phyloP scores from a whole-genome alignment of 768 basidiomycete species.

The Leccinellum rugosiceps region DNA sequence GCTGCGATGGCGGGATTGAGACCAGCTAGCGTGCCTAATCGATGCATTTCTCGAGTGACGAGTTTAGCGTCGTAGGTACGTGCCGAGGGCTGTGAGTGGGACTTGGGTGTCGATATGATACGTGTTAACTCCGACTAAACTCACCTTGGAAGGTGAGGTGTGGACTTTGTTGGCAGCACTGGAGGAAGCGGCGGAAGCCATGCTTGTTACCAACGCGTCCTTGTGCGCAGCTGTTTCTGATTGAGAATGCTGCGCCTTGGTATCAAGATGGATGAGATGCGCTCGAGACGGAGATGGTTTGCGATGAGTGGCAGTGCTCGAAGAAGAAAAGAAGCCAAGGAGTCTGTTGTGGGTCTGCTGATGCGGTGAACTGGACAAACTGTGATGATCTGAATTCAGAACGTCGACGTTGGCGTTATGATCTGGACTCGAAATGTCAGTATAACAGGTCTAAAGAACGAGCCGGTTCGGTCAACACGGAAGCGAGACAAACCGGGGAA shows the following conservation, averaged over 20 bases:
- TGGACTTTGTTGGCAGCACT: constrained; percentile 25
- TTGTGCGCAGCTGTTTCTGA: constrained; percentile 31
- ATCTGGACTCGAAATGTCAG: constrained; percentile 16
- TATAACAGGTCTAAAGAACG: constrained; percentile 1
- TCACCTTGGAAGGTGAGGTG: constrained; percentile 36
- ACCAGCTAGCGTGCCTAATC: constrained; percentile 61
- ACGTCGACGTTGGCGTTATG: not conserved
- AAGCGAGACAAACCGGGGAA: constrained; percentile 19
- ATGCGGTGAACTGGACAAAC: constrained; percentile 8
- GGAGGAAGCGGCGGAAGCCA: constrained; percentile 30
- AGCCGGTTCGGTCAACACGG: constrained; percentile 2
- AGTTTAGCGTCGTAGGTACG: constrained; percentile 80
- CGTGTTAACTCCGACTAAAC: constrained; percentile 22
- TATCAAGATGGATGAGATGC: constrained; percentile 28
- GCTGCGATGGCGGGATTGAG: constrained; percentile 45
- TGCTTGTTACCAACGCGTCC: constrained; percentile 13
- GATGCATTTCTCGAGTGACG: constrained; percentile 82
- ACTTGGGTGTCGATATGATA: constrained; percentile 6
- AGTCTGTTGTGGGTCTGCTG: constrained; percentile 32
- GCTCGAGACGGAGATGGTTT: constrained; percentile 28
- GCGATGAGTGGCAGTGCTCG: constrained; percentile 38
- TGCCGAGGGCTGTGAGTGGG: constrained; percentile 46
- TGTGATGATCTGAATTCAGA: constrained; percentile 8
- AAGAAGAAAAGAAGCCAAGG: constrained; percentile 28
- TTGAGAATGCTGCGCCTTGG: constrained; percentile 36